Percentiles rank a stretch among this genome's conserved stretches.
These are phyloP conservation scores for Kluyveromyces starmeri DNA, from an alignment of 805 yeast species.

Conservation along the genomic window DNA sequence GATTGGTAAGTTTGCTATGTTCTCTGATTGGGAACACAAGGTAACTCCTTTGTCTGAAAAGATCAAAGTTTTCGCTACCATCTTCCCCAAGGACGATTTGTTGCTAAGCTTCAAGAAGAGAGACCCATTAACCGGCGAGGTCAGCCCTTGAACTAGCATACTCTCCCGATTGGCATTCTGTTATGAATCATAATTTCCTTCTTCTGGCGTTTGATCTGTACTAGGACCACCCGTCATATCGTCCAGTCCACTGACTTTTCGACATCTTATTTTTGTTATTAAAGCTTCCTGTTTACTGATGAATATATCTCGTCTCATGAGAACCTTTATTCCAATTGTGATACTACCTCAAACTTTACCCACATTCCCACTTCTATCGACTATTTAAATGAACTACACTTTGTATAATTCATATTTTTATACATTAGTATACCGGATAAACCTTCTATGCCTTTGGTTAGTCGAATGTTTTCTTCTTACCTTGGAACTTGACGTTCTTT, in stretches of 20 bases:
- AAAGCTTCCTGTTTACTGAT: no score
- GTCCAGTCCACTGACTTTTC: no score
- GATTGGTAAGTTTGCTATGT: slow-evolving; percentile 83
- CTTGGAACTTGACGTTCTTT: slow-evolving; percentile 60
- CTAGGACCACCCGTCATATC: no score
- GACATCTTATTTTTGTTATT: no score
- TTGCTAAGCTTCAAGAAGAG: slow-evolving; percentile 63
- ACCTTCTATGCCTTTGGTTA: slow-evolving; percentile 13
- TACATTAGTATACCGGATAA: slow-evolving; percentile 4
- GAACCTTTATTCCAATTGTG: neutral
- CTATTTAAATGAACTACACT: slow-evolving; percentile 1
- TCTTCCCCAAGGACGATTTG: slow-evolving; percentile 95
- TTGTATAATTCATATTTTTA: slow-evolving; percentile 1
- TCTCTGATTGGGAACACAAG: slow-evolving; percentile 72
- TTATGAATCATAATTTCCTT: no score
- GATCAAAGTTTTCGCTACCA: slow-evolving; percentile 94
- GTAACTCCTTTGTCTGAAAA: slow-evolving; percentile 81
- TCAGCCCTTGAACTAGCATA: slow-evolving; percentile 6
- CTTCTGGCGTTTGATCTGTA: no score
- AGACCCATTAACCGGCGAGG: slow-evolving; percentile 38
- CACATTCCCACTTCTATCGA: neutral
- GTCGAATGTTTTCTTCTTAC: slow-evolving; percentile 79
- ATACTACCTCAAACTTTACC: slow-evolving; percentile 1
- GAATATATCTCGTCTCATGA: no score
- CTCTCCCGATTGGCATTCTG: no score